Base-by-base conservation (phyloP, 176 grass and related monocot genomes). In the Urochloa ruziziensis region DNA sequence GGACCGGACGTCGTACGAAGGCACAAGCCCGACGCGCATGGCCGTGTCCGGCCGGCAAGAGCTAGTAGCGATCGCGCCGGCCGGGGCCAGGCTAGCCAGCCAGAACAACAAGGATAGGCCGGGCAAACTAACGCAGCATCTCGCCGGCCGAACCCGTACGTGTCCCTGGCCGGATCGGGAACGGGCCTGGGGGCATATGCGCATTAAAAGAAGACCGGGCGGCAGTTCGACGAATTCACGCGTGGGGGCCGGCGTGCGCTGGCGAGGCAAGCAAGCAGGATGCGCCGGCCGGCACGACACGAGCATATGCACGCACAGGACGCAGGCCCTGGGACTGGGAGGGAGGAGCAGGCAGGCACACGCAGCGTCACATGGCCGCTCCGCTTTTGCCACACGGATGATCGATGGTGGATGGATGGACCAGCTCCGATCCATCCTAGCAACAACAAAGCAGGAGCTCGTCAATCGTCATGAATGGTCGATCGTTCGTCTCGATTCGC, bases 281-380 rank as follows among this genome's bases (percentile, higher is more conserved):
- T 2, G 67, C 23, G 86, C 67, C 34, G 73, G 12, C 73, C 32
- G 63, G 39, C 58, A 39, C 48, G 68, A 40, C 87, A 74, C 29
- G 40, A 19, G 69, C 87, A 80, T 42, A 89, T 80, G 82, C 75
- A 37, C 33, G 59, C 81, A 85, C 70, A 69, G 69, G 27, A 23
- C 77, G 28, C 18, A 33, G 62, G 61, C 61, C 65, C 69, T 75
- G 8, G 33, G 34, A 39, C 18, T 12, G 36, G 4, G 17, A n/a
- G 23, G 32, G n/a, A 70, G 83, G 25, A n/a, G n/a, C n/a, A n/a
- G 5, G 64, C 82, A 75, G 40, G 82, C 60, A 52, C 77, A 75
- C 37, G 67, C 78, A 78, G 73, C 78, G 2, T 77, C 88, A 86
- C 88, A 36, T 86, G 83, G 49, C 49, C 34, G 54, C 80, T 29